Base-by-base conservation (phyloP, 106 monocot genomes). In the Dendrobium huoshanense region DNA sequence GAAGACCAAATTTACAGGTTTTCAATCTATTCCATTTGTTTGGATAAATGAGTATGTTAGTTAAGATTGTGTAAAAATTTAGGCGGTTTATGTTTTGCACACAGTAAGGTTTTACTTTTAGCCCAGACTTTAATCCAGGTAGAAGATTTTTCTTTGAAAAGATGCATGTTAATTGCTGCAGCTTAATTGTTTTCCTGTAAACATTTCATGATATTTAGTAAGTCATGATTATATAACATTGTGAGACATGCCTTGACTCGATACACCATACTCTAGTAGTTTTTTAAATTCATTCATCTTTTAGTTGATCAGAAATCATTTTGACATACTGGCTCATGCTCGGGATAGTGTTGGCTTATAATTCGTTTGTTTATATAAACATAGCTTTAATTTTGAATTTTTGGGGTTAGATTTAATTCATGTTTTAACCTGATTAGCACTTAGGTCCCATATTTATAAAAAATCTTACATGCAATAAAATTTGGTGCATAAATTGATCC, bases 1-100 rank as follows among this genome's bases (percentile, higher is more conserved):
- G 95, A 85, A 88, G 92, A 84, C 99, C 99, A 75, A 99, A 88
- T 84, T 85, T 99, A 79, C 99, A 99, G 98, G 98, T 99, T 82
- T 24, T 49, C 15, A 20, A 65, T 83, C 78, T 80, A 20, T 77
- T 59, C 51, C 4, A 41, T 78, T 44, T 11, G 15, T 15, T 37
- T 70, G 13, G 15, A 20, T 64, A 64, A 64, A 65, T n/a, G 64
- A 65, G 64, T 15, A 65, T 65, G 2, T 65, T 65, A 65, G 64
- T 25, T 7, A 65, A 65, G 1, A 25, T 24, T 25, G 6, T 7
- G n/a, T n/a, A 22, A 25, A 20, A 22, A 25, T 65, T 65, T 65
- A 65, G 6, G 61, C 16, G 24, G 7, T 65, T 65, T 65, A 24
- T 65, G 25, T 8, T 65, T 65, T 65, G 64, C 22, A 5, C 7